Evolutionary conservation across 2,329 filamentous ascomycete genomes (phyloP).

Genomic region (Emergomyces pasteurianus): DNA sequence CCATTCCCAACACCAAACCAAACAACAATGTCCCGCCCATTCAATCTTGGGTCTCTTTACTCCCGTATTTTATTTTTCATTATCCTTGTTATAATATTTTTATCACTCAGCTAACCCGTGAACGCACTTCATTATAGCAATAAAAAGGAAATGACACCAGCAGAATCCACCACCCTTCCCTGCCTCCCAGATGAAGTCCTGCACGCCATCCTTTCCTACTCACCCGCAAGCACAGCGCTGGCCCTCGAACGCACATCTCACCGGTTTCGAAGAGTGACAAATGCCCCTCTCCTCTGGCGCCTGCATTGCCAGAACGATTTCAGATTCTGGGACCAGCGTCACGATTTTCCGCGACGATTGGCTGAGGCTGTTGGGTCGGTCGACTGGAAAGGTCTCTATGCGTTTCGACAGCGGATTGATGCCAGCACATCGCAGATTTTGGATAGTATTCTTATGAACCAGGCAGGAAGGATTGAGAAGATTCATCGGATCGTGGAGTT

Average conservation of each 20-base stretch:
- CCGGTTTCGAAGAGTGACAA: conserved; percentile 53
- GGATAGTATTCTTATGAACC: conserved; percentile 57
- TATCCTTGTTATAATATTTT: not conserved
- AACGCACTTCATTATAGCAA: not conserved
- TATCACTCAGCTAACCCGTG: not conserved
- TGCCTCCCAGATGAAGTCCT: conserved; percentile 73
- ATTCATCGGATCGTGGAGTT: conserved; percentile 58
- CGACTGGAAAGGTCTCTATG: conserved; percentile 64
- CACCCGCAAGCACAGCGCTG: conserved; percentile 40
- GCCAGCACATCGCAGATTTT: conserved; percentile 43
- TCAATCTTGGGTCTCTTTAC: not conserved
- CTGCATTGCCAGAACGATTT: conserved; percentile 59
- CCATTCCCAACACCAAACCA: not conserved
- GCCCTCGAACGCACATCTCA: conserved; percentile 49
- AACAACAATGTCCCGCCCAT: not conserved
- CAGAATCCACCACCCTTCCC: conserved; percentile 4
- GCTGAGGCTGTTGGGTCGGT: conserved; percentile 42
- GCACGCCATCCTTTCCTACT: conserved; percentile 59
- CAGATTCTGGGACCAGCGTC: conserved; percentile 59
- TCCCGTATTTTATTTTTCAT: not conserved
- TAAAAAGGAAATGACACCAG: not conserved
- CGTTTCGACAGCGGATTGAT: conserved; percentile 44
- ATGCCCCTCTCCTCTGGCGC: conserved; percentile 69
- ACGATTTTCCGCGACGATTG: conserved; percentile 49
- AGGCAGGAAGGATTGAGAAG: conserved; percentile 56